These are phyloP conservation scores for Thermothielavioides terrestris DNA, from an alignment of 495 filamentous ascomycete species.

Conservation along the genomic window DNA sequence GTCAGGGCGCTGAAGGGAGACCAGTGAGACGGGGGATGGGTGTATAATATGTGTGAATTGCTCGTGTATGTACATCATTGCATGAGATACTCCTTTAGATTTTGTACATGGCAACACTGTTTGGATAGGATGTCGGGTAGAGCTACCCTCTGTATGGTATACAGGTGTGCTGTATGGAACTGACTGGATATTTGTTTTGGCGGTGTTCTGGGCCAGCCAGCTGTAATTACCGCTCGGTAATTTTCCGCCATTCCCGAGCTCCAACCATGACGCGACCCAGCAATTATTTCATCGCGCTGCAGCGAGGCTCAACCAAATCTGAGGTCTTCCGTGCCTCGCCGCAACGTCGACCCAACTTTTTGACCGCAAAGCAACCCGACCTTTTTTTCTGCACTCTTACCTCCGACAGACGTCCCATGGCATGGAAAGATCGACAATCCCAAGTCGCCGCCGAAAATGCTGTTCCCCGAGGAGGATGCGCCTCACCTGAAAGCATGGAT, in stretches of 20 bases:
- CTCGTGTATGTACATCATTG: conserved; percentile 3
- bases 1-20: not conserved
- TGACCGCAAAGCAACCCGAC: not conserved
- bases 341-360: not conserved
- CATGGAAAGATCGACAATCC: not conserved
- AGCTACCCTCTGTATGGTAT: not conserved
- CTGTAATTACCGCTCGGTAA: too few relatives aligned
- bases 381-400: not conserved
- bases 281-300: too few relatives aligned
- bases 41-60: not conserved
- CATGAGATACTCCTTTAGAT: not conserved
- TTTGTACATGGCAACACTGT: not conserved
- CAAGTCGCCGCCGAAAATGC: conserved; percentile 42
- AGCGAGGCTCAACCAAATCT: too few relatives aligned
- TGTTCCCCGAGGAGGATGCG: conserved; percentile 69
- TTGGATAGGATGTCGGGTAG: not conserved
- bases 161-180: too few relatives aligned
- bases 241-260: too few relatives aligned
- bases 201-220: too few relatives aligned
- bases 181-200: too few relatives aligned
- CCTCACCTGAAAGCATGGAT: conserved; percentile 78
- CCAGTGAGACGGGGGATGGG: not conserved
- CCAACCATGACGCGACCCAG: too few relatives aligned
- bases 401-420: not conserved
- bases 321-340: too few relatives aligned